phyloP scores from a whole-genome alignment of 2,329 filamentous ascomycete genomes.

The Trichoderma semiorbis region DNA sequence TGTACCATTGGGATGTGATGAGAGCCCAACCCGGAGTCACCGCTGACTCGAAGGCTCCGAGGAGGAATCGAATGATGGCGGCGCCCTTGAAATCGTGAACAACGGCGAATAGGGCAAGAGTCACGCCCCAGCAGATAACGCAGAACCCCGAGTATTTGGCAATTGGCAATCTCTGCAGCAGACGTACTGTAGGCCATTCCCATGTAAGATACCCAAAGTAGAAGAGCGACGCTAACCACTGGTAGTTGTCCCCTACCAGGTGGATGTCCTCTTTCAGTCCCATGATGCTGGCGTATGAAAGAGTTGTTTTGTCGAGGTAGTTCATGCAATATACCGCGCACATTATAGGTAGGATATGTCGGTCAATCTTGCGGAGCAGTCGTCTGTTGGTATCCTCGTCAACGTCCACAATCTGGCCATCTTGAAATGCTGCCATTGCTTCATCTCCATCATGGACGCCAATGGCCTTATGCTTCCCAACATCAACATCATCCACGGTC shows the following conservation, averaged over 20 bases:
- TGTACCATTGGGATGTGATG: background rate
- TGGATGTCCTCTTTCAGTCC: background rate
- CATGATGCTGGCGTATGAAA: background rate
- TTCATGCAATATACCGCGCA: background rate
- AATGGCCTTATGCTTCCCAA: background rate
- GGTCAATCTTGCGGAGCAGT: background rate
- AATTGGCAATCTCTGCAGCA: background rate
- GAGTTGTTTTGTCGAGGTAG: background rate
- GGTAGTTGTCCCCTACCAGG: background rate
- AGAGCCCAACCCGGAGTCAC: background rate
- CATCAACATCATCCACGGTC: background rate
- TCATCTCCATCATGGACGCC: background rate
- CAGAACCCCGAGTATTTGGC: background rate
- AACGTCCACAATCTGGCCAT: background rate
- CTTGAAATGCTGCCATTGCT: background rate
- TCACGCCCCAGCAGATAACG: background rate
- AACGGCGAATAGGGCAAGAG: background rate
- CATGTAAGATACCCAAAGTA: background rate
- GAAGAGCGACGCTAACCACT: background rate
- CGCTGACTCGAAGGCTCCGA: background rate
- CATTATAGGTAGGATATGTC: background rate
- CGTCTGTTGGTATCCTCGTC: background rate
- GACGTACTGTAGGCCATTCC: background rate
- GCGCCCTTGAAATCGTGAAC: background rate
- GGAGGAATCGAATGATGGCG: background rate